Percentiles rank a stretch among this genome's conserved stretches.
Conservation (phyloP, 225 moss, liverwort and hornwort genomes). For the Antitrichia curtipendula region DNA sequence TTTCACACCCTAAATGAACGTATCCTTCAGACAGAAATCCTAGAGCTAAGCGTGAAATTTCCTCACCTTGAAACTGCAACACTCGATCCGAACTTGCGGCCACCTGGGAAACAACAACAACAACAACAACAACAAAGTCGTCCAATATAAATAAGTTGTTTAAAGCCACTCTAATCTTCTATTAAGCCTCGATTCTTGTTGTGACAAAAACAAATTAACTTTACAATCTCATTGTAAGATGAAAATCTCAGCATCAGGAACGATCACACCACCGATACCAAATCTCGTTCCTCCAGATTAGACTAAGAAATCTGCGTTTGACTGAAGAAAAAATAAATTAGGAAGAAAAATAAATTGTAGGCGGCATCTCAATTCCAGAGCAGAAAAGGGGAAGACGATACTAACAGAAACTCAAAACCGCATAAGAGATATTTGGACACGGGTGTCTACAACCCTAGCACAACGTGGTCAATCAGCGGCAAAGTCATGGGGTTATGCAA, state of each 20-base stretch:
- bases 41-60: not conserved
- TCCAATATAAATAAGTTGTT: not conserved
- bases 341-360: not conserved
- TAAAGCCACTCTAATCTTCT: not conserved
- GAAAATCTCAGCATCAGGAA: not conserved
- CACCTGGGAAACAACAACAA: constrained; percentile 35
- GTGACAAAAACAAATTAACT: not conserved
- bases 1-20: not conserved
- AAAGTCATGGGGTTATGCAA: not conserved
- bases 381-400: not conserved
- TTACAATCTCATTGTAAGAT: not conserved
- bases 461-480: not conserved
- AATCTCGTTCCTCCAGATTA: not conserved
- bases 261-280: not conserved
- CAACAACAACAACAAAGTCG: not conserved
- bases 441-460: not conserved
- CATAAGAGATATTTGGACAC: not conserved
- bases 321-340: not conserved
- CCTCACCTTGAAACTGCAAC: not conserved
- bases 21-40: not conserved
- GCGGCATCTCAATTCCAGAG: not conserved
- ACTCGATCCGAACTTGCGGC: constrained; percentile 51
- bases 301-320: not conserved
- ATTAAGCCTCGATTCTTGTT: not conserved
- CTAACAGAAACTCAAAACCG: not conserved